A percentile compares a stretch with the other conserved stretches of the same genome.
phyloP scores from a whole-genome alignment of 164 flowering plant species.

The Nymphaea thermarum region DNA sequence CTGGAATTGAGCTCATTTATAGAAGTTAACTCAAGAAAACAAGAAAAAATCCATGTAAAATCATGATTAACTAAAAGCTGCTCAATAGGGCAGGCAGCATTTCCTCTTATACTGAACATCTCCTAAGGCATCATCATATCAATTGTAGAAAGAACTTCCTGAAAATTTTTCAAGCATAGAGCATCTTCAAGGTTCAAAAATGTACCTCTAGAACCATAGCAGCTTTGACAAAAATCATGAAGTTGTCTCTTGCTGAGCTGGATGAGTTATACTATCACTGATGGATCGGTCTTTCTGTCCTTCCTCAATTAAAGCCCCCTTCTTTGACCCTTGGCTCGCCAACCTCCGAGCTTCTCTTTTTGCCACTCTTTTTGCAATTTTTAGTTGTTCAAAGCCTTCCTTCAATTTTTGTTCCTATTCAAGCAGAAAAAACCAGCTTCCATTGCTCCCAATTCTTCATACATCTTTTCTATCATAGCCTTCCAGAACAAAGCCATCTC shows the following conservation, averaged over 20 bases:
- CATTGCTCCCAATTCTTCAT: slow-evolving; percentile 24
- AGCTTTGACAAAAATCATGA: not conserved
- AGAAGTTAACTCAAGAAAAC: too few relatives aligned
- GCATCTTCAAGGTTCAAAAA: too few relatives aligned
- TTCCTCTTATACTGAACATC: too few relatives aligned
- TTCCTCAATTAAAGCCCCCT: not conserved
- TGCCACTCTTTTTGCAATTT: slow-evolving; percentile 31
- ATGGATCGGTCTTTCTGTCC: not conserved
- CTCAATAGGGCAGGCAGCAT: too few relatives aligned
- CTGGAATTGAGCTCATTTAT: too few relatives aligned
- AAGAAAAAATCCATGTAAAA: too few relatives aligned
- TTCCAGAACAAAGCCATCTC: slow-evolving; percentile 27
- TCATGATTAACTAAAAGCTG: too few relatives aligned
- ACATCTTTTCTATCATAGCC: slow-evolving; percentile 23
- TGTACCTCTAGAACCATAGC: not conserved
- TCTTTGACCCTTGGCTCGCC: not conserved
- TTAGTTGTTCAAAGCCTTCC: slow-evolving; percentile 32
- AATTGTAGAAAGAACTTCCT: too few relatives aligned
- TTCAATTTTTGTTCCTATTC: slow-evolving; percentile 50
- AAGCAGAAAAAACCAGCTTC: slow-evolving; percentile 38
- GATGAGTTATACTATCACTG: not conserved
- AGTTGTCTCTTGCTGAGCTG: not conserved
- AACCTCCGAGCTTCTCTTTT: slow-evolving; percentile 25
- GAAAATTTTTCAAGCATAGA: too few relatives aligned
- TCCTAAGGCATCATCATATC: too few relatives aligned